phyloP scores from a whole-genome alignment of 2,329 filamentous ascomycete species.

The Xylaria sp. region DNA sequence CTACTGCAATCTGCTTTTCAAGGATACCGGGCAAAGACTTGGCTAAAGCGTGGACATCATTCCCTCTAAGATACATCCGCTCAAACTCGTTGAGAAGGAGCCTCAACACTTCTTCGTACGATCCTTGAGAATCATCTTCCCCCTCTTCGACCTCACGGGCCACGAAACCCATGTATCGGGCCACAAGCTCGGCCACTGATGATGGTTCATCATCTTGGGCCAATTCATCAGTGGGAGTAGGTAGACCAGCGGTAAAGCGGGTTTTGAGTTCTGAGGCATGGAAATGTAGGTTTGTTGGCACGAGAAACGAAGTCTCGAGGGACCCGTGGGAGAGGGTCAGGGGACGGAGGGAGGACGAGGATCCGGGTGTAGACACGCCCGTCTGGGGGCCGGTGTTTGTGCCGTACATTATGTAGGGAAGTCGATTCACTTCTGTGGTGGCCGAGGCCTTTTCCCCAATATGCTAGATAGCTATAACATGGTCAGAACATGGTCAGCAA shows the following conservation, averaged over 20 bases:
- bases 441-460: not conserved
- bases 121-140: slow-evolving; percentile 88
- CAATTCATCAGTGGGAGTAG: slow-evolving; percentile 93
- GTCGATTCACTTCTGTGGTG: slow-evolving; percentile 53
- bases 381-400: slow-evolving; percentile 86
- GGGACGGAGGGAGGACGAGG: slow-evolving; percentile 89
- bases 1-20: slow-evolving; percentile 89
- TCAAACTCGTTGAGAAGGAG: slow-evolving; percentile 96
- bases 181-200: slow-evolving; percentile 90
- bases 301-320: slow-evolving; percentile 94
- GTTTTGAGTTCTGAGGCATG: slow-evolving; percentile 95
- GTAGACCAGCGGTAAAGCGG: slow-evolving; percentile 84
- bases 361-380: slow-evolving; percentile 95
- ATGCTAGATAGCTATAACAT: slow-evolving; percentile 6
- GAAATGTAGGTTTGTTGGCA: slow-evolving; percentile 95
- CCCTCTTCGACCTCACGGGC: slow-evolving; percentile 90
- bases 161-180: slow-evolving; percentile 91
- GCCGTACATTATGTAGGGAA: slow-evolving; percentile 78
- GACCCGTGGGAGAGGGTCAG: slow-evolving; percentile 92
- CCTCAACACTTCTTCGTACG: slow-evolving; percentile 92
- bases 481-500: slow-evolving; percentile 24
- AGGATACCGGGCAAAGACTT: slow-evolving; percentile 89
- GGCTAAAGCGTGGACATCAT: slow-evolving; percentile 93
- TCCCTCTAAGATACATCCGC: slow-evolving; percentile 91
- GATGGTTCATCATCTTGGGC: slow-evolving; percentile 99